Percentiles rank a stretch among this genome's conserved stretches.
phyloP scores from a whole-genome alignment of 257 asterid species.

The Cordia subcordata region DNA sequence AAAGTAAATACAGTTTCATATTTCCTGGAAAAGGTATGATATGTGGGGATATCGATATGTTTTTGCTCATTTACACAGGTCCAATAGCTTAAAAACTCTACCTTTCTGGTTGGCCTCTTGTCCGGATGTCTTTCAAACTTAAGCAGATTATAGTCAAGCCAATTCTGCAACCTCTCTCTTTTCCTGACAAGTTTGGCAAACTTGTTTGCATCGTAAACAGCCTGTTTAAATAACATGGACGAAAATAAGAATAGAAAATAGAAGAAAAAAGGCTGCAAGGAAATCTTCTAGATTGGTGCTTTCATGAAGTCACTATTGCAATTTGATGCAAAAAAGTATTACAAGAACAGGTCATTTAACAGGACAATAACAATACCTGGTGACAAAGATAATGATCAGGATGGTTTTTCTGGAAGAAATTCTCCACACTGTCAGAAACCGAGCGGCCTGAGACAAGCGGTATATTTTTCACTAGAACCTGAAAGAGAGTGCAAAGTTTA shows the following conservation, averaged over 20 bases:
- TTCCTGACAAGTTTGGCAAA: constrained; percentile 64
- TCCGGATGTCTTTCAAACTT: constrained; percentile 85
- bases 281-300: neutral
- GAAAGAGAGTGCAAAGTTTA: constrained; percentile 16
- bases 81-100: constrained; percentile 10
- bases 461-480: constrained; percentile 92
- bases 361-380: constrained; percentile 54
- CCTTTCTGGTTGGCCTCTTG: constrained; percentile 81
- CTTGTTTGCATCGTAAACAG: constrained; percentile 82
- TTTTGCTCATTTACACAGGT: neutral
- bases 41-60: neutral
- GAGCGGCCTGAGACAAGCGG: constrained; percentile 74
- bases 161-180: constrained; percentile 77
- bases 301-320: neutral
- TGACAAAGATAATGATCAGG: constrained; percentile 87
- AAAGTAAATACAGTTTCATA: neutral
- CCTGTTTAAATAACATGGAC: constrained; percentile 33
- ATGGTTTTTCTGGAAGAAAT: constrained; percentile 74
- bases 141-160: constrained; percentile 91
- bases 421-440: constrained; percentile 61
- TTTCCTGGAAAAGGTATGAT: neutral
- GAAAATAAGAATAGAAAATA: constrained; percentile 12
- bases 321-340: neutral
- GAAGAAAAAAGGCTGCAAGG: constrained; percentile 1
- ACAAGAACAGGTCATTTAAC: neutral